A percentile compares a stretch with the other conserved stretches of the same genome.
Evolutionary conservation across 305 asterid genomes (phyloP).

Genomic region (Euphrasia arctica): DNA sequence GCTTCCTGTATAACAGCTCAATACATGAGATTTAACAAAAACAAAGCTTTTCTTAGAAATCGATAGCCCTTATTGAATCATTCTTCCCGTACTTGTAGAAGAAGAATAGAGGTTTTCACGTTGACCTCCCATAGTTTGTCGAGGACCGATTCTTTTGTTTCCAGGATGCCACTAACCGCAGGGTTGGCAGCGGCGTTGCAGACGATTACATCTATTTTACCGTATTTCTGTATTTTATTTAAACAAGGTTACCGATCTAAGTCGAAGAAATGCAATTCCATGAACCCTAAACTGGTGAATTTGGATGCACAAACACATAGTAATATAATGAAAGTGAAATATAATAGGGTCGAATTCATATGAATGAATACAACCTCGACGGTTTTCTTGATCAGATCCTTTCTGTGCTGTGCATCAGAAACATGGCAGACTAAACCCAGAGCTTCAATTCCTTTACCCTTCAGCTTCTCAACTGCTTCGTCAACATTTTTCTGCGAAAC

Average conservation of each 20-base stretch:
- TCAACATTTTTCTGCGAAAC: slow-evolving; percentile 68
- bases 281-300: slow-evolving; percentile 5
- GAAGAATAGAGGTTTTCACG: slow-evolving; percentile 69
- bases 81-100: slow-evolving; percentile 61
- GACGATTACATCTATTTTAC: slow-evolving; percentile 74
- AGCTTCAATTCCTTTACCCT: slow-evolving; percentile 54
- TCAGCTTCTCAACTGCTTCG: slow-evolving; percentile 68
- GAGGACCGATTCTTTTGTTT: slow-evolving; percentile 68
- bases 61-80: background rate
- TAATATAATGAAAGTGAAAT: background rate
- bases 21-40: slow-evolving; percentile 11
- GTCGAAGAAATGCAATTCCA: slow-evolving; percentile 6
- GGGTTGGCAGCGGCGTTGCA: slow-evolving; percentile 97
- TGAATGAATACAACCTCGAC: slow-evolving; percentile 44
- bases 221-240: slow-evolving; percentile 57
- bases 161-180: slow-evolving; percentile 55
- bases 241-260: slow-evolving; percentile 10
- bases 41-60: slow-evolving; percentile 4
- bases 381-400: slow-evolving; percentile 64
- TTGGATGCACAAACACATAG: background rate
- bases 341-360: background rate
- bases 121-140: slow-evolving; percentile 96
- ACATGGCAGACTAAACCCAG: slow-evolving; percentile 83
- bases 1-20: slow-evolving; percentile 48
- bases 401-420: slow-evolving; percentile 69